These are phyloP conservation scores for Malassezia psittaci DNA, from an alignment of 1,284 basidiomycete genomes.

Conservation along the genomic window DNA sequence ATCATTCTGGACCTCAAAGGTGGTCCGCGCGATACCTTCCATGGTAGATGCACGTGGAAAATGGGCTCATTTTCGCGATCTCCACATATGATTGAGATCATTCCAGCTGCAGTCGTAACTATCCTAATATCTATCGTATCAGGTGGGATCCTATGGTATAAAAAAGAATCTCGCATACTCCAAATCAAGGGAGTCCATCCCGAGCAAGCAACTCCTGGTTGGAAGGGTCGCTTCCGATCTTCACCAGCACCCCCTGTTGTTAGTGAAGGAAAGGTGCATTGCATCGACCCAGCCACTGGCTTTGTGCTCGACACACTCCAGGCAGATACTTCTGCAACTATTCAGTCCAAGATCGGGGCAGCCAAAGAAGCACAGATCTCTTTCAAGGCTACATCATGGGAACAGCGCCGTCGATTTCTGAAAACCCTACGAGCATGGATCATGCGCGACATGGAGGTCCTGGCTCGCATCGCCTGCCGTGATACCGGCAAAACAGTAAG, in stretches of 20 bases:
- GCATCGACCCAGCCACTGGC: slow-evolving; percentile 80
- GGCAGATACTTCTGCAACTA: slow-evolving; percentile 61
- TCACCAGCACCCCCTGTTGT: slow-evolving; percentile 3
- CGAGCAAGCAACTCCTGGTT: slow-evolving; percentile 22
- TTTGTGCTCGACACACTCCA: slow-evolving; percentile 63
- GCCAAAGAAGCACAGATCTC: slow-evolving; percentile 61
- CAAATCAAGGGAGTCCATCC: slow-evolving; percentile 18
- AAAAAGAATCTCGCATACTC: not conserved
- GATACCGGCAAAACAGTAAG: slow-evolving; percentile 89
- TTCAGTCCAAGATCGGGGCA: slow-evolving; percentile 59
- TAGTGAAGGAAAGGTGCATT: slow-evolving; percentile 58
- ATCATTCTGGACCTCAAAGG: slow-evolving; percentile 74
- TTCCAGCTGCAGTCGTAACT: not conserved
- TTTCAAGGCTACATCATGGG: slow-evolving; percentile 66
- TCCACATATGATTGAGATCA: not conserved
- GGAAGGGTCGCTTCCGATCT: slow-evolving; percentile 22
- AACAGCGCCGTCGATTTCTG: slow-evolving; percentile 66
- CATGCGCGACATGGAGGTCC: slow-evolving; percentile 70
- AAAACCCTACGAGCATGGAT: slow-evolving; percentile 81
- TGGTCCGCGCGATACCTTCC: slow-evolving; percentile 56
- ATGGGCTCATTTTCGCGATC: slow-evolving; percentile 1
- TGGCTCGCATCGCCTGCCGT: slow-evolving; percentile 77
- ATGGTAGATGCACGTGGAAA: slow-evolving; percentile 2
- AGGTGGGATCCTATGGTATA: not conserved
- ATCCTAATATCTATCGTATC: not conserved